Conservation (phyloP, 129 eudicot genomes). For the Tagetes erecta region DNA sequence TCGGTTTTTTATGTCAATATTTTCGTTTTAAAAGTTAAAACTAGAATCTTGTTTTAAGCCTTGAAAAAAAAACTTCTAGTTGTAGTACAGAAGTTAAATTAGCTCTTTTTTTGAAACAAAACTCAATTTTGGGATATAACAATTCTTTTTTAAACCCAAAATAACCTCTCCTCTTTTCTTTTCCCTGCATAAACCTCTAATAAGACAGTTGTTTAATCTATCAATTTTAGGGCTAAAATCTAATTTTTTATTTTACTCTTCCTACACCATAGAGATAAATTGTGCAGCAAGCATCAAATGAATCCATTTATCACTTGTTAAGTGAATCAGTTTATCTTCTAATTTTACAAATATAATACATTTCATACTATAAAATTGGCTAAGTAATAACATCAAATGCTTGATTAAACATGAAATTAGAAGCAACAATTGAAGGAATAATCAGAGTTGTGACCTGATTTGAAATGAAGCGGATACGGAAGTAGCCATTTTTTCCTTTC, state of each 20-base stretch:
- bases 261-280: too few relatives aligned
- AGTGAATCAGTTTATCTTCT: too few relatives aligned
- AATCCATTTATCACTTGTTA: background rate
- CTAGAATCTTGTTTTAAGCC: background rate
- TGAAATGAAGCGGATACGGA: slow-evolving; percentile 33
- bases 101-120: background rate
- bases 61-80: background rate
- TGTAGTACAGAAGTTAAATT: background rate
- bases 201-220: background rate
- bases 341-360: background rate
- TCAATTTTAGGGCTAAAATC: slow-evolving; percentile 13
- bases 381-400: background rate
- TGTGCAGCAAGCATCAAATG: too few relatives aligned
- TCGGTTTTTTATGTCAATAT: background rate
- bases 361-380: too few relatives aligned
- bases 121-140: background rate
- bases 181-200: background rate
- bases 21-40: background rate
- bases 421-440: background rate
- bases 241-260: too few relatives aligned
- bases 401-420: slow-evolving; percentile 1
- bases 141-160: background rate
- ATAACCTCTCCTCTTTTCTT: background rate
- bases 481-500: slow-evolving; percentile 27
- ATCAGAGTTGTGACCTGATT: slow-evolving; percentile 24